phyloP scores from a whole-genome alignment of 768 basidiomycete species.

The Candolleomyces eurysporus region DNA sequence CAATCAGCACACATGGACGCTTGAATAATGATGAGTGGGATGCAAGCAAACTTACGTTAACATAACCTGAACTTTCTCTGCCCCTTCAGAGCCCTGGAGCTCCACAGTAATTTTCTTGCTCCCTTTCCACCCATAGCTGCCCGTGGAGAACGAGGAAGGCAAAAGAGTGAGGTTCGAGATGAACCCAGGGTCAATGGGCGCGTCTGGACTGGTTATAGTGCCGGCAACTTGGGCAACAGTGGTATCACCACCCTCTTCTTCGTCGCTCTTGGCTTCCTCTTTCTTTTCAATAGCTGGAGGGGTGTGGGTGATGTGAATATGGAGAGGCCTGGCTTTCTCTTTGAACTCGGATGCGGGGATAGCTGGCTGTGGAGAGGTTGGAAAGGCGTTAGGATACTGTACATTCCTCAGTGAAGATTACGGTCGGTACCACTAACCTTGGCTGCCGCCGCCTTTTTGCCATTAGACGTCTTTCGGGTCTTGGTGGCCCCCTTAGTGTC shows the following conservation, averaged over 20 bases:
- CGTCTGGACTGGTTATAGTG: conserved; percentile 30
- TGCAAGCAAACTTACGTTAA: conserved; percentile 52
- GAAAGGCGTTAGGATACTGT: background rate
- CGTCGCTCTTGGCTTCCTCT: conserved; percentile 9
- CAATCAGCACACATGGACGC: conserved; percentile 1
- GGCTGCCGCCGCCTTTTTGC: conserved; percentile 5
- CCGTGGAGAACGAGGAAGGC: conserved; percentile 64
- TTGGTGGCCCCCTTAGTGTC: conserved; percentile 1
- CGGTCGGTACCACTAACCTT: background rate
- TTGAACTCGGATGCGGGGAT: conserved; percentile 51
- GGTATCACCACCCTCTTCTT: conserved; percentile 16
- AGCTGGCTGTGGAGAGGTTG: background rate
- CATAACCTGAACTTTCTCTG: conserved; percentile 71
- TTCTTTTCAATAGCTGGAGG: conserved; percentile 40
- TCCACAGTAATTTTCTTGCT: conserved; percentile 66
- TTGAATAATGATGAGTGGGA: background rate
- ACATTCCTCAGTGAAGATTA: background rate
- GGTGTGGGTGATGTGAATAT: conserved; percentile 66
- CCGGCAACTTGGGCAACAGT: conserved; percentile 42
- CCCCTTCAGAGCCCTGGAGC: conserved; percentile 48
- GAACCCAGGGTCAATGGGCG: conserved; percentile 55
- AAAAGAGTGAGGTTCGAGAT: conserved; percentile 55
- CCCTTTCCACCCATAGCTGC: conserved; percentile 87
- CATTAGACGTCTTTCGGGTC: conserved; percentile 7
- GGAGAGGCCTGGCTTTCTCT: conserved; percentile 64